Conservation (phyloP, 2,329 filamentous ascomycete genomes). For the Colletotrichum echinochloae region DNA sequence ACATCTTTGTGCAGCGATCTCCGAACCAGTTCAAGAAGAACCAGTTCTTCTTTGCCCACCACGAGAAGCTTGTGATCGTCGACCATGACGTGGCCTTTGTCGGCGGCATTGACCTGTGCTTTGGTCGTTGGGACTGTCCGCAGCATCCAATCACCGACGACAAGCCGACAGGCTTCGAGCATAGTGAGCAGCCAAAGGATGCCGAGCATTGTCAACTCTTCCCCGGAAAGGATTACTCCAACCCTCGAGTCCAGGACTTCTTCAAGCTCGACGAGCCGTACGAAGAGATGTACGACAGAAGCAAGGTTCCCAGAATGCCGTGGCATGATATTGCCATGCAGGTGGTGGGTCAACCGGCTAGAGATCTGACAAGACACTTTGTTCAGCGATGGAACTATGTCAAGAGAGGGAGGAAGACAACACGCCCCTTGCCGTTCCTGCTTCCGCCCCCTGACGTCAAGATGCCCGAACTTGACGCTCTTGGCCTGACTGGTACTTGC, state of each 20-base stretch:
- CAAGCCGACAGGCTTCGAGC: conserved; percentile 94
- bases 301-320: conserved; percentile 90
- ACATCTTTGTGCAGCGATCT: conserved; percentile 95
- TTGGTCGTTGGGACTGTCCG: conserved; percentile 96
- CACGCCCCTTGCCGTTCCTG: conserved; percentile 91
- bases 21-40: conserved; percentile 99
- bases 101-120: conserved; percentile 95
- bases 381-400: conserved; percentile 99
- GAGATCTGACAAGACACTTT: conserved; percentile 94
- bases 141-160: conserved; percentile 93
- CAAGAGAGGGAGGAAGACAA: conserved; percentile 90
- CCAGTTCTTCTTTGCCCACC: conserved; percentile 99
- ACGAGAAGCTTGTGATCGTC: conserved; percentile 97
- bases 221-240: conserved; percentile 98
- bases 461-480: conserved; percentile 83
- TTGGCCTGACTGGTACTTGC: conserved; percentile 92
- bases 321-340: conserved; percentile 99
- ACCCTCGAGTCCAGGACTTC: conserved; percentile 95
- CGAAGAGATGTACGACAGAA: conserved; percentile 98
- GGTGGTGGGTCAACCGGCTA: conserved; percentile 92
- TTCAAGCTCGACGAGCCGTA: conserved; percentile 93
- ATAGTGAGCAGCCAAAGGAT: conserved; percentile 81
- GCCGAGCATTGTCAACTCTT: conserved; percentile 95
- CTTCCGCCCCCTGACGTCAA: conserved; percentile 94
- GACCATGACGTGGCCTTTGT: conserved; percentile 97